Evolutionary conservation across 2,329 filamentous ascomycete species (phyloP).

Genomic region (Samsoniella hepiali): DNA sequence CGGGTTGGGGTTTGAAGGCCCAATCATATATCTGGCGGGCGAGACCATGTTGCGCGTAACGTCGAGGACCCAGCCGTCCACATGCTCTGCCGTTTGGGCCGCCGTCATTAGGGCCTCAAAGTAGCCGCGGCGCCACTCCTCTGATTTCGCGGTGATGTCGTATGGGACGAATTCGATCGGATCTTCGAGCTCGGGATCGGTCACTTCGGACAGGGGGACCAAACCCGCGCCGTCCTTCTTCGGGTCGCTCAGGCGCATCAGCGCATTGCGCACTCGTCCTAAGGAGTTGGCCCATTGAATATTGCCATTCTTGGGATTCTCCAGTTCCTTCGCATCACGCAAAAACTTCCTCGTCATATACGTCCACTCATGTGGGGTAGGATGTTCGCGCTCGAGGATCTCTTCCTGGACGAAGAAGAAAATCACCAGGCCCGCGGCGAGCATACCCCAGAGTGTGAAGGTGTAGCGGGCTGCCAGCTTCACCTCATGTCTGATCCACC

Average conservation of each 20-base stretch:
- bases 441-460: slow-evolving; percentile 60
- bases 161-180: slow-evolving; percentile 60
- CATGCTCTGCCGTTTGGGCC: slow-evolving; percentile 72
- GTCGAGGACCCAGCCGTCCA: slow-evolving; percentile 77
- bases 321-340: slow-evolving; percentile 60
- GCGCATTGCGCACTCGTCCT: slow-evolving; percentile 54
- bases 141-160: slow-evolving; percentile 72
- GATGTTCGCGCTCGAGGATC: slow-evolving; percentile 68
- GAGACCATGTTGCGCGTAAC: slow-evolving; percentile 63
- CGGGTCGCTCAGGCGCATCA: slow-evolving; percentile 67
- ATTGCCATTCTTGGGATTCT: slow-evolving; percentile 49
- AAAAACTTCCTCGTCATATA: slow-evolving; percentile 66
- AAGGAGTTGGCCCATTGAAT: slow-evolving; percentile 68
- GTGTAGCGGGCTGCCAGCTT: slow-evolving; percentile 67
- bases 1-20: slow-evolving; percentile 79
- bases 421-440: slow-evolving; percentile 57
- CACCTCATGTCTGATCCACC: slow-evolving; percentile 68
- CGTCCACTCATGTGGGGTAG: slow-evolving; percentile 79
- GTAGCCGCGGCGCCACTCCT: slow-evolving; percentile 84
- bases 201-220: slow-evolving; percentile 52
- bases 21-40: slow-evolving; percentile 69
- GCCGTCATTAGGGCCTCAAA: slow-evolving; percentile 76
- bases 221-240: slow-evolving; percentile 66
- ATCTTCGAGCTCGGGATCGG: slow-evolving; percentile 67
- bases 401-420: slow-evolving; percentile 70